phyloP scores from a whole-genome alignment of 768 basidiomycete species.

The Xerocomellus amylosporus region DNA sequence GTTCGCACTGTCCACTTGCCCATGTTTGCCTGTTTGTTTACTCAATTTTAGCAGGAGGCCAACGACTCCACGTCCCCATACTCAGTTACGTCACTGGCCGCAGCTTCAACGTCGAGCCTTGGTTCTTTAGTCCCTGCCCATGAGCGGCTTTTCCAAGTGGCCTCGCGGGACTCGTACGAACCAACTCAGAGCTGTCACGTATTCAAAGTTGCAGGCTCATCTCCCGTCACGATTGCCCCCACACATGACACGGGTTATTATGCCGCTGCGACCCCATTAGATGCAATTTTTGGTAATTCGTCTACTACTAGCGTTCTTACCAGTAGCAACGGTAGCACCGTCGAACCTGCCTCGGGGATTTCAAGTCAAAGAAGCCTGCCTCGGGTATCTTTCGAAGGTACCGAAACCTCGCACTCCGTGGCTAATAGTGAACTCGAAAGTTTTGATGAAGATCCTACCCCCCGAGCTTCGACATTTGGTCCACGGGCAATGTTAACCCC shows the following conservation, averaged over 20 bases:
- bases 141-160: conserved; percentile 23
- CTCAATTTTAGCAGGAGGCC: conserved; percentile 3
- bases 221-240: conserved; percentile 2
- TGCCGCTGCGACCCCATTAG: neutral
- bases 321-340: neutral
- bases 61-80: conserved; percentile 10
- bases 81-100: conserved; percentile 16
- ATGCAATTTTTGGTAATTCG: conserved; percentile 8
- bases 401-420: conserved; percentile 8
- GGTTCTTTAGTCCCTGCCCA: conserved; percentile 28
- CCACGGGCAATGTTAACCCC: neutral
- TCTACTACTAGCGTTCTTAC: conserved; percentile 4
- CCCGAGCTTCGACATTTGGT: conserved; percentile 21
- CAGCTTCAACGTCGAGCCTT: conserved; percentile 29
- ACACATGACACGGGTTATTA: neutral
- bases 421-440: conserved; percentile 1
- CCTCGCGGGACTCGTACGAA: conserved; percentile 13
- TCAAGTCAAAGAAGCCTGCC: neutral
- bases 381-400: conserved; percentile 1
- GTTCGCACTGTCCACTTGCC: conserved; percentile 8
- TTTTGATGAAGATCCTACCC: conserved; percentile 27
- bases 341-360: neutral
- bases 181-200: neutral
- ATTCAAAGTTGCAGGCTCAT: conserved; percentile 1
- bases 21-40: conserved; percentile 3